Conservation (phyloP, 306 rosid species). For the Senna siamea region DNA sequence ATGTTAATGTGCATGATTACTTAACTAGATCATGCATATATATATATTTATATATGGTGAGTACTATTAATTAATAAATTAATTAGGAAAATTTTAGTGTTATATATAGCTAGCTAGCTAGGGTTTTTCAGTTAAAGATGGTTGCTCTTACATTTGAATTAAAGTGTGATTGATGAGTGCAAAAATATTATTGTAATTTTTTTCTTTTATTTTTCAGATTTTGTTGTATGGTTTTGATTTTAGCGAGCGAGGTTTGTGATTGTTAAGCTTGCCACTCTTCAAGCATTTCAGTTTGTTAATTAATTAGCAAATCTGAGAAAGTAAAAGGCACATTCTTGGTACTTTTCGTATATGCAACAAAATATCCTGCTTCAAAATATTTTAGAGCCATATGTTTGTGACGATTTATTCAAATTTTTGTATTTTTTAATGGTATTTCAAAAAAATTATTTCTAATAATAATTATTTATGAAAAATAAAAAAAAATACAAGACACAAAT, state of each 20-base stretch:
- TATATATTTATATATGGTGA: too few relatives aligned
- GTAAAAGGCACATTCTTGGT: conserved; percentile 33
- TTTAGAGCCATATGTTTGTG: neutral
- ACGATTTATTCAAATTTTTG: neutral
- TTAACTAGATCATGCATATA: too few relatives aligned
- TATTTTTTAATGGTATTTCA: neutral
- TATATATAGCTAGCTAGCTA: conserved; percentile 3
- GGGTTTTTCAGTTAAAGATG: too few relatives aligned
- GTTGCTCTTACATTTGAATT: conserved; percentile 52
- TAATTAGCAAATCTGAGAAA: conserved; percentile 43
- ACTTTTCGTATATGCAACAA: conserved; percentile 28
- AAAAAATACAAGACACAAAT: too few relatives aligned
- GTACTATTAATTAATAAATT: too few relatives aligned
- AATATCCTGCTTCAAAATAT: too few relatives aligned
- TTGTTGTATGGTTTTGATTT: conserved; percentile 45
- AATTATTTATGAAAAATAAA: too few relatives aligned
- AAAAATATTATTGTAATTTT: neutral
- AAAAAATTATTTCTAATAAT: too few relatives aligned
- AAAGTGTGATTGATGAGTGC: conserved; percentile 60
- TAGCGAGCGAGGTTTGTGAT: conserved; percentile 23
- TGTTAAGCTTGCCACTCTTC: conserved; percentile 48
- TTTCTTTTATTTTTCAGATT: too few relatives aligned
- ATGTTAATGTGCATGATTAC: too few relatives aligned
- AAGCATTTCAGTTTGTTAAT: conserved; percentile 44
- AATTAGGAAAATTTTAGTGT: too few relatives aligned